Evolutionary conservation across 164 flowering plant species (phyloP).

Genomic region (Litsea cubeba): DNA sequence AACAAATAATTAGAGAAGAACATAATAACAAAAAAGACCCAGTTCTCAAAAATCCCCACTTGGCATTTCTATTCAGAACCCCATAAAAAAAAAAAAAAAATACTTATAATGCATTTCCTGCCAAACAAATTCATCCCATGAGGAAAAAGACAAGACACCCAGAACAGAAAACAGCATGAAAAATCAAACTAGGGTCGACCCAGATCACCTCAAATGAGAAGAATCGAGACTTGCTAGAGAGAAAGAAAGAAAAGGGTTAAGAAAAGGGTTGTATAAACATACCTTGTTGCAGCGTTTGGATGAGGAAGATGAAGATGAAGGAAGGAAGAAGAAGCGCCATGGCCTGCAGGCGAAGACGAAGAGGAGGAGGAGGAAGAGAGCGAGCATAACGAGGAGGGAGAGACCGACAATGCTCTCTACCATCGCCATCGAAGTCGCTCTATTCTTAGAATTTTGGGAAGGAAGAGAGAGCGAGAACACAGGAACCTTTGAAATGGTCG

Average conservation of each 20-base stretch:
- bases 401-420: conserved; percentile 36
- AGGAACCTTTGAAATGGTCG: conserved; percentile 65
- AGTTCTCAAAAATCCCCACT: no score
- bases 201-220: background rate
- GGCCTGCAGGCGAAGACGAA: conserved; percentile 65
- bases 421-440: conserved; percentile 41
- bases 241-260: background rate
- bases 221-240: no score
- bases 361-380: conserved; percentile 44
- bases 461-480: conserved; percentile 33
- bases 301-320: conserved; percentile 8
- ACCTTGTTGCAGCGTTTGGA: conserved; percentile 53
- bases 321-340: conserved; percentile 63
- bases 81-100: no score
- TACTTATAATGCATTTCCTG: background rate
- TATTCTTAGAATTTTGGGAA: conserved; percentile 1
- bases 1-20: background rate
- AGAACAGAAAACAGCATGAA: no score
- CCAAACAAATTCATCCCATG: background rate
- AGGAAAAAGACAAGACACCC: background rate
- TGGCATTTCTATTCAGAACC: no score
- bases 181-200: background rate
- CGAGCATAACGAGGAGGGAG: conserved; percentile 45
- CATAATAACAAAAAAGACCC: background rate
- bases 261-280: conserved; percentile 2